Base-by-base conservation (phyloP, 225 moss, liverwort and hornwort species). In the Bryoerythrophyllum caledonicum region DNA sequence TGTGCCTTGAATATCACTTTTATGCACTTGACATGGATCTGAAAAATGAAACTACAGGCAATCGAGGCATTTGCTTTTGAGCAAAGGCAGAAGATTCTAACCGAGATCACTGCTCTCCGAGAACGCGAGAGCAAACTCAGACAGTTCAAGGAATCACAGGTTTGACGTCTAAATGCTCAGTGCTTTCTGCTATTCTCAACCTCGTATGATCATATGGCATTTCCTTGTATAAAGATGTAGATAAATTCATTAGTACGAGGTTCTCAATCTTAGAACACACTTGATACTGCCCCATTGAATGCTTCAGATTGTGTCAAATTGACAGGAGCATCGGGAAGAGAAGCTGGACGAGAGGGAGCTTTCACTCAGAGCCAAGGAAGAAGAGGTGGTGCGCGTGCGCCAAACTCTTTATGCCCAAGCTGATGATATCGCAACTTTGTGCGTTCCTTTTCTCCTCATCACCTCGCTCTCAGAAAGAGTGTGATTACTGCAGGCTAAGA, bases 11-110 rank as follows among this genome's bases (percentile, higher is more conserved):
- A n/a, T 41, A 24, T 5, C 46, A 2, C 1, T 38, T 15, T 10
- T 63, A 13, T 63, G 48, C 2, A 17, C 53, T n/a, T n/a, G 10
- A 3, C 12, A 63, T n/a, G n/a, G n/a, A 15, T 11, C 26, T 71
- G 65, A 60, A 51, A 66, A 38, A 38, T 28, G 41, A 28, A 60
- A 52, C 41, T 32, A 21, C 84, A 96, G 92, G 92, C 85, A 60
- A 88, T 89, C 72, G 96, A 96, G 59, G 75, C 91, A 76, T 86
- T 85, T 65, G 91, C 96, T 38, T 93, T 88, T 58, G 93, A 93
- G 74, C 90, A 92, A 76, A 86, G 91, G 25, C 96, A 96, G 66
- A 91, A 85, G 41, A 76, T 86, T 53, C 65, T 96, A 7, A 55
- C 80, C 24, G 90, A 90, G 65, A 88, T 96, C 49, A 84, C 87